Conservation (phyloP, 2,329 filamentous ascomycete species). For the Dactylellina haptotyla region DNA sequence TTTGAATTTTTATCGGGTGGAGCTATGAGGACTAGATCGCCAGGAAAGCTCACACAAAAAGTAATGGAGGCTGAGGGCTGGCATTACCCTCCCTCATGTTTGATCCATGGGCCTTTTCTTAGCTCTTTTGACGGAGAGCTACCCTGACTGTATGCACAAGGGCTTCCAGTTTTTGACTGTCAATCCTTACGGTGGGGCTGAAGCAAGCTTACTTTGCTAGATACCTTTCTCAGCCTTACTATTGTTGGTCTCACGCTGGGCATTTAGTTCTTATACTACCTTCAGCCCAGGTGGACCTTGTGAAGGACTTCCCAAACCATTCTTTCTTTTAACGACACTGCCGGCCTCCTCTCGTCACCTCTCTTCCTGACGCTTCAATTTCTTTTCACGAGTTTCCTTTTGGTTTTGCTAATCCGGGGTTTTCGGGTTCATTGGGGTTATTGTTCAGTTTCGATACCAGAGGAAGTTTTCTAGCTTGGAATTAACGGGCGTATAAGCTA, state of each 20-base stretch:
- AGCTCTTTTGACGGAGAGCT: slow-evolving; percentile 34
- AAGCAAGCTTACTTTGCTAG: slow-evolving; percentile 48
- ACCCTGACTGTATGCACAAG: slow-evolving; percentile 43
- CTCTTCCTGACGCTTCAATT: slow-evolving; percentile 27
- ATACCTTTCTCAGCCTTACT: slow-evolving; percentile 53
- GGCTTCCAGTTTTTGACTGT: slow-evolving; percentile 44
- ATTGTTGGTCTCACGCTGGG: slow-evolving; percentile 30
- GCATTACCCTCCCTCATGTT: slow-evolving; percentile 34
- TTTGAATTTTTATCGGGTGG: slow-evolving; percentile 45
- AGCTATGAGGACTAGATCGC: slow-evolving; percentile 42
- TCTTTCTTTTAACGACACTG: slow-evolving; percentile 50
- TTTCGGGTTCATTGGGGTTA: slow-evolving; percentile 53
- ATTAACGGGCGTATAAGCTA: slow-evolving; percentile 35
- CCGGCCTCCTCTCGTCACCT: slow-evolving; percentile 24
- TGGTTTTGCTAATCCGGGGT: slow-evolving; percentile 52
- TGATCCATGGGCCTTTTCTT: slow-evolving; percentile 52
- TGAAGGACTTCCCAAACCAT: slow-evolving; percentile 34
- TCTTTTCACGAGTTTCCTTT: slow-evolving; percentile 54
- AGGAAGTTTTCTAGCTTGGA: slow-evolving; percentile 27
- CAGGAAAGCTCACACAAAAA: slow-evolving; percentile 28
- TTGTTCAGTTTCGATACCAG: slow-evolving; percentile 47
- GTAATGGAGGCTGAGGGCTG: slow-evolving; percentile 44
- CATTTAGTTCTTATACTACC: slow-evolving; percentile 54
- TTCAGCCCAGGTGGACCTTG: slow-evolving; percentile 54
- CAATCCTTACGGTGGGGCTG: slow-evolving; percentile 54